A percentile compares a stretch with the other conserved stretches of the same genome.
Conservation (phyloP, 1,284 basidiomycete genomes). For the Cryptococcus wingfieldii region DNA sequence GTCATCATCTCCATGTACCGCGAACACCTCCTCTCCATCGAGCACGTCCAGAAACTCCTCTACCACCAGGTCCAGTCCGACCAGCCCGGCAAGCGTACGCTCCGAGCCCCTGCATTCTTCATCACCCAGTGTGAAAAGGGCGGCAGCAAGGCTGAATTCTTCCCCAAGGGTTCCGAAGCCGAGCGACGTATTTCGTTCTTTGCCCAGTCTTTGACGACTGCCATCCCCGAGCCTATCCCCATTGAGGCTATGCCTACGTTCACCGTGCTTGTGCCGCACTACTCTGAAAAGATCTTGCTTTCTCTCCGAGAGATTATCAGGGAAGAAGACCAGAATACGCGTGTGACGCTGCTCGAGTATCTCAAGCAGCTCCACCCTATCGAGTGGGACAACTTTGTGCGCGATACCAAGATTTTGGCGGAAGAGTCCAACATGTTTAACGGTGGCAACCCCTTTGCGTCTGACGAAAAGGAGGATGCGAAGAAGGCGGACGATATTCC, state of each 20-base stretch:
- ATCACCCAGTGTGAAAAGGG: slow-evolving; percentile 81
- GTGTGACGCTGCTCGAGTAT: slow-evolving; percentile 92
- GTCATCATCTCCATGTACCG: slow-evolving; percentile 99
- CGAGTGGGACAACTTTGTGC: slow-evolving; percentile 99
- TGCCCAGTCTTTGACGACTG: slow-evolving; percentile 85
- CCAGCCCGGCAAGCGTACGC: slow-evolving; percentile 75
- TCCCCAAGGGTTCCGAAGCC: slow-evolving; percentile 85
- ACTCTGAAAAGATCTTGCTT: slow-evolving; percentile 91
- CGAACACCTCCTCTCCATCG: slow-evolving; percentile 90
- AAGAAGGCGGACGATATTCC: slow-evolving; percentile 91
- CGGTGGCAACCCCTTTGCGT: slow-evolving; percentile 65
- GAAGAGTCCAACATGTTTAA: slow-evolving; percentile 89
- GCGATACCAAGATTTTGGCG: slow-evolving; percentile 98
- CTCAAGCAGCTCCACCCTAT: slow-evolving; percentile 96
- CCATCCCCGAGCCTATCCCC: slow-evolving; percentile 81
- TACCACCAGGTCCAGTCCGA: slow-evolving; percentile 88
- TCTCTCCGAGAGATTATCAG: slow-evolving; percentile 93
- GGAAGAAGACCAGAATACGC: slow-evolving; percentile 91
- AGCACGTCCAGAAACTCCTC: slow-evolving; percentile 87
- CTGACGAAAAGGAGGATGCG: slow-evolving; percentile 75
- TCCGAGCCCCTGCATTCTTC: slow-evolving; percentile 91
- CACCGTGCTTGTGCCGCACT: slow-evolving; percentile 91
- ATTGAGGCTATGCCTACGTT: slow-evolving; percentile 97
- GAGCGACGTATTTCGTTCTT: slow-evolving; percentile 96
- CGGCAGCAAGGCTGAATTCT: slow-evolving; percentile 76